A percentile compares a stretch with the other conserved stretches of the same genome.
These are phyloP conservation scores for Phytophthora melonis DNA, from an alignment of 352 stramenopile species.

Conservation along the genomic window DNA sequence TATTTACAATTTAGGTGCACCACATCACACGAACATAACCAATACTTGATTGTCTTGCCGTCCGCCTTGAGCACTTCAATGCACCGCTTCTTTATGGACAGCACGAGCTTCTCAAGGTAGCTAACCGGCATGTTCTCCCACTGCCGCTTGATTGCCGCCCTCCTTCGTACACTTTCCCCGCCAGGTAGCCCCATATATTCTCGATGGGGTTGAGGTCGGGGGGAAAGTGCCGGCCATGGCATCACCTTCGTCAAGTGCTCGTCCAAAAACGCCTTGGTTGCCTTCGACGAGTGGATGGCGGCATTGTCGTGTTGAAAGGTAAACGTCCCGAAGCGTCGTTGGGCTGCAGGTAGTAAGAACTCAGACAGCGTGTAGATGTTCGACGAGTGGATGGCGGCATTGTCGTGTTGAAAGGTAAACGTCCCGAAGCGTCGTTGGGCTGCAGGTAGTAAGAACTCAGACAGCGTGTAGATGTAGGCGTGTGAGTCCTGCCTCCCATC, in stretches of 20 bases:
- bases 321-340: too few relatives aligned
- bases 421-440: not conserved
- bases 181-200: not conserved
- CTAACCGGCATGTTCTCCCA: conserved; percentile 4
- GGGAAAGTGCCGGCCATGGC: not conserved
- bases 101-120: conserved; percentile 19
- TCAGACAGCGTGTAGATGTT: too few relatives aligned
- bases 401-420: conserved; percentile 31
- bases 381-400: too few relatives aligned
- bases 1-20: not conserved
- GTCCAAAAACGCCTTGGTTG: not conserved
- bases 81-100: conserved; percentile 17
- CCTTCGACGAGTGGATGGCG: conserved; percentile 7
- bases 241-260: not conserved
- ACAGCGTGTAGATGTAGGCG: conserved; percentile 27
- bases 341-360: too few relatives aligned
- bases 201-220: not conserved
- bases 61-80: conserved; percentile 17
- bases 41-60: conserved; percentile 14
- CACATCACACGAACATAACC: not conserved
- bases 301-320: too few relatives aligned
- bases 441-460: conserved; percentile 21
- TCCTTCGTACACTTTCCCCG: not conserved
- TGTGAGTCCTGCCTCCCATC: conserved; percentile 19
- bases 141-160: conserved; percentile 5